These are phyloP conservation scores for Aspergillus felis DNA, from an alignment of 2,329 filamentous ascomycete genomes.

Conservation along the genomic window DNA sequence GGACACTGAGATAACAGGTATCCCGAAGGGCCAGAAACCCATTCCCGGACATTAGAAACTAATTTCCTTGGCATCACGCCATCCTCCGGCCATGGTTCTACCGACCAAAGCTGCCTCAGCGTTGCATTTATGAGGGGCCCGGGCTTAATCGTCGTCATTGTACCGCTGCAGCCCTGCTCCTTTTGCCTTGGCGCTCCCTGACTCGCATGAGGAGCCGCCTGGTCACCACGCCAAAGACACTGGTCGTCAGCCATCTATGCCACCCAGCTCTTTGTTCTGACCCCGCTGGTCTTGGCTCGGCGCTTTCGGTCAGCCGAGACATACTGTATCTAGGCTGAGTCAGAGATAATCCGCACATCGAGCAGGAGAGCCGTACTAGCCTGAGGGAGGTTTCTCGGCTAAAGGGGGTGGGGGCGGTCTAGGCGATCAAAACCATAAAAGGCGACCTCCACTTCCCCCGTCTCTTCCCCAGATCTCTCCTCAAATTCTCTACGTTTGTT, in stretches of 20 bases:
- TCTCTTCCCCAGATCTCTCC: background rate
- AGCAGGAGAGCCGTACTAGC: background rate
- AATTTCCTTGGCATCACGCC: background rate
- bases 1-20: background rate
- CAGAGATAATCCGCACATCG: background rate
- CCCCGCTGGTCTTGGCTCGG: background rate
- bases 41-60: background rate
- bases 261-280: background rate
- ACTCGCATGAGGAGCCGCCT: background rate
- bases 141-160: background rate
- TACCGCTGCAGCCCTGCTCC: background rate
- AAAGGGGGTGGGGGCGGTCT: background rate
- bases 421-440: background rate
- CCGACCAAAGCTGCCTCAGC: background rate
- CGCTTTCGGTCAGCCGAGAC: background rate
- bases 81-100: background rate
- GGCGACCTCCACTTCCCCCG: background rate
- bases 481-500: background rate
- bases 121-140: background rate
- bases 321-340: background rate
- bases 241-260: background rate
- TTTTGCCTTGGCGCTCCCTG: background rate
- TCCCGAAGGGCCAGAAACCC: background rate
- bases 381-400: background rate
- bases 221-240: background rate